Percentiles rank a stretch among this genome's conserved stretches.
phyloP scores from a whole-genome alignment of 768 basidiomycete species.

The Kondoa malvinella region DNA sequence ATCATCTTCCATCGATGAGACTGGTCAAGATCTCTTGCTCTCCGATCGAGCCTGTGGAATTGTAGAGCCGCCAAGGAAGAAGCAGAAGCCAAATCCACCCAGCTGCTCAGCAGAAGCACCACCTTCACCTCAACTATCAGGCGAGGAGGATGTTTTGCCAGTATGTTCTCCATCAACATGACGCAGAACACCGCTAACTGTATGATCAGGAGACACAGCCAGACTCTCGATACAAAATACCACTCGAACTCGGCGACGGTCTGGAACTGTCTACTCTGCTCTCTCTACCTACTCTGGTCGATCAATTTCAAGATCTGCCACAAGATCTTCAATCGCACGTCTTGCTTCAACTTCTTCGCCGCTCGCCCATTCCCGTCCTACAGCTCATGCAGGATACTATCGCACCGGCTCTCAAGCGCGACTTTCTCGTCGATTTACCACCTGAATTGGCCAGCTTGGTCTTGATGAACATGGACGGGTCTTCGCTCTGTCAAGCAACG shows the following conservation, averaged over 20 bases:
- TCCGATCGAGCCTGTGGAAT: not conserved
- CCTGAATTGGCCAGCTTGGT: slow-evolving; percentile 80
- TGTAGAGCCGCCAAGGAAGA: not conserved
- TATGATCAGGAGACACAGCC: not conserved
- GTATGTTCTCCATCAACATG: not conserved
- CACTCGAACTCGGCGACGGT: slow-evolving; percentile 24
- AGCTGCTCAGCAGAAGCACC: not conserved
- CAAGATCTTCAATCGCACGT: slow-evolving; percentile 77
- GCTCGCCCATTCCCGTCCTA: slow-evolving; percentile 77
- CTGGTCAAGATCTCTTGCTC: not conserved
- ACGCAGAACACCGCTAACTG: not conserved
- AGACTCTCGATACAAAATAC: not conserved
- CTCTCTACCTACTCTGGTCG: slow-evolving; percentile 63
- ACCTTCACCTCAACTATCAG: not conserved
- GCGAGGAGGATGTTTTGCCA: not conserved
- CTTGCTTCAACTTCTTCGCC: slow-evolving; percentile 75
- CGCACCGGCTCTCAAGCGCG: slow-evolving; percentile 75
- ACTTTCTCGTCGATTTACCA: slow-evolving; percentile 81
- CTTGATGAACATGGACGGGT: slow-evolving; percentile 61
- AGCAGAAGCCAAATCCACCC: not conserved
- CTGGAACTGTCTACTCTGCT: slow-evolving; percentile 56
- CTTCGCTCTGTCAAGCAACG: slow-evolving; percentile 65
- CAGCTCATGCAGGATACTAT: slow-evolving; percentile 76
- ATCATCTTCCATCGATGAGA: not conserved
- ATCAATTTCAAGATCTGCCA: slow-evolving; percentile 64